Conservation (phyloP, 371 early-diverging fungal genomes). For the Astathelohania contejeani region DNA sequence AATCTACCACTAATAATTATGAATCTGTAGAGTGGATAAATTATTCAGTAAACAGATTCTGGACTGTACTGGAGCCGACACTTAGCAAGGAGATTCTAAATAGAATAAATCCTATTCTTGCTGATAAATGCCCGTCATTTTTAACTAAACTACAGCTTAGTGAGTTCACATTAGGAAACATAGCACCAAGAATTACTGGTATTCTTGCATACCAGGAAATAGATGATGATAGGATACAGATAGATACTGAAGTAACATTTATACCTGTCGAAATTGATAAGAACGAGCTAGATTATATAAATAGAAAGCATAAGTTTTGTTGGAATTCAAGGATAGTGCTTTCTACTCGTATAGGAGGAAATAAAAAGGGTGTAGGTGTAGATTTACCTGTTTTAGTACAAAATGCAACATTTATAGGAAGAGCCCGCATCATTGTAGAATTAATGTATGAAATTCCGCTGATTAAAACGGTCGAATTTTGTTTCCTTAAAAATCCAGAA, state of each 20-base stretch:
- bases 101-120: slow-evolving; percentile 45
- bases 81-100: slow-evolving; percentile 43
- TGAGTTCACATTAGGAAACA: slow-evolving; percentile 51
- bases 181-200: slow-evolving; percentile 46
- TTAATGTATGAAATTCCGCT: slow-evolving; percentile 44
- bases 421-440: slow-evolving; percentile 31
- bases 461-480: slow-evolving; percentile 45
- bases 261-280: slow-evolving; percentile 38
- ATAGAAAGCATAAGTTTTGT: slow-evolving; percentile 13
- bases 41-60: slow-evolving; percentile 41
- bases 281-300: slow-evolving; percentile 27
- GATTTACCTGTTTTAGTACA: slow-evolving; percentile 51
- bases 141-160: slow-evolving; percentile 41
- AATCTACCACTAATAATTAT: slow-evolving; percentile 26
- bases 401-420: slow-evolving; percentile 47
- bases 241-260: slow-evolving; percentile 36
- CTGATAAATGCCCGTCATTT: slow-evolving; percentile 46
- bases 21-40: slow-evolving; percentile 53
- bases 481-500: slow-evolving; percentile 45
- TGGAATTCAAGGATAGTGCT: slow-evolving; percentile 52
- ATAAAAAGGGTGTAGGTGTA: slow-evolving; percentile 32
- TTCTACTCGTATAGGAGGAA: slow-evolving; percentile 35
- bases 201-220: slow-evolving; percentile 26
- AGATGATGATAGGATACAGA: slow-evolving; percentile 25
- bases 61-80: slow-evolving; percentile 47